Conservation (phyloP, 176 grass and related monocot genomes). For the Typha latifolia region DNA sequence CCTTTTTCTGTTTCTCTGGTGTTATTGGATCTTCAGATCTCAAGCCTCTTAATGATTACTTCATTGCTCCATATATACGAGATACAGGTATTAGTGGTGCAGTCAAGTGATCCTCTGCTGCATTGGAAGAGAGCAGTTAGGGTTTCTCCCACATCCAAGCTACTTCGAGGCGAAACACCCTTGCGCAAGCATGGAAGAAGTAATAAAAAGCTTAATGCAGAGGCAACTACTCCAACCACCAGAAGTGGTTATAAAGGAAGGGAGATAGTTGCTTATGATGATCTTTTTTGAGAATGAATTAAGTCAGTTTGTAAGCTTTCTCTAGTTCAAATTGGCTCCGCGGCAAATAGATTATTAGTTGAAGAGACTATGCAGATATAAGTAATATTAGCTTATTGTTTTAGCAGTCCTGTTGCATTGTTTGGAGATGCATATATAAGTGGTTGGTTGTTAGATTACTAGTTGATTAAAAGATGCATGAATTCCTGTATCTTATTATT, state of each 20-base stretch:
- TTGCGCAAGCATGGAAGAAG: slow-evolving; percentile 20
- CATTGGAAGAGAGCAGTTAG: slow-evolving; percentile 12
- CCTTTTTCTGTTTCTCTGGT: not conserved
- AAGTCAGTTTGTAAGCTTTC: not conserved
- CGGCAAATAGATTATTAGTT: too few relatives aligned
- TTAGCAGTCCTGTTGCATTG: too few relatives aligned
- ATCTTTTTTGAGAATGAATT: slow-evolving; percentile 46
- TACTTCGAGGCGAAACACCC: slow-evolving; percentile 14
- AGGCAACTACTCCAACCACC: slow-evolving; percentile 2
- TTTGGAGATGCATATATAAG: too few relatives aligned
- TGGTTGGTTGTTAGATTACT: too few relatives aligned
- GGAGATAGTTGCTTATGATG: slow-evolving; percentile 83
- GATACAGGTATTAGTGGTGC: slow-evolving; percentile 56
- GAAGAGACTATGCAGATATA: too few relatives aligned
- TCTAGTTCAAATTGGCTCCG: not conserved
- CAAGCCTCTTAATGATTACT: not conserved
- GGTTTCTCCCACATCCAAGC: slow-evolving; percentile 12
- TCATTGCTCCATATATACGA: not conserved
- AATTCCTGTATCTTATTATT: too few relatives aligned
- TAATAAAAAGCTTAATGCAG: slow-evolving; percentile 26
- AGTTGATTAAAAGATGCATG: too few relatives aligned
- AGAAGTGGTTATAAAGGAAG: slow-evolving; percentile 32
- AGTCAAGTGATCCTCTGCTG: slow-evolving; percentile 20
- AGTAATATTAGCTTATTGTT: too few relatives aligned
- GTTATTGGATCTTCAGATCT: not conserved